These are phyloP conservation scores for Aspergillus pseudoterreus DNA, from an alignment of 2,329 filamentous ascomycete species.

Conservation along the genomic window DNA sequence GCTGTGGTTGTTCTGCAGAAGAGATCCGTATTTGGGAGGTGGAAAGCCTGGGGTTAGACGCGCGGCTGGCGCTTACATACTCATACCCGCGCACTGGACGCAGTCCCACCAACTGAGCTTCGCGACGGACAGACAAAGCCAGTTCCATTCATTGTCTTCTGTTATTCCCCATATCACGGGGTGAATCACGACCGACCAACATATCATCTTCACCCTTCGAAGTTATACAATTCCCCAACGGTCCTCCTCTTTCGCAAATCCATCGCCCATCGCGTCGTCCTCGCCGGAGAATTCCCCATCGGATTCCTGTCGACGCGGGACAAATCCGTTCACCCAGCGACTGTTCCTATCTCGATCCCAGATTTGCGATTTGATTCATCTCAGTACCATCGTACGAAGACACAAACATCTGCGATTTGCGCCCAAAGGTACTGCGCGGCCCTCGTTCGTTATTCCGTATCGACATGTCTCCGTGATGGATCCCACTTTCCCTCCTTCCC, in stretches of 20 bases:
- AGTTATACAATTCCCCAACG: not conserved
- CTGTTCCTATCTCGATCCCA: not conserved
- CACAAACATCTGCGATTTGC: not conserved
- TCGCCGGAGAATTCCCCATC: no score
- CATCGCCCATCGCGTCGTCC: no score
- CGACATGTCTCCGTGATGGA: not conserved
- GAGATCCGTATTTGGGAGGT: not conserved
- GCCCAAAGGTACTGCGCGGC: conserved; percentile 1
- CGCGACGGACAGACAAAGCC: not conserved
- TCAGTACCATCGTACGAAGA: not conserved
- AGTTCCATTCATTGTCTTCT: not conserved
- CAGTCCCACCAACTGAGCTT: not conserved
- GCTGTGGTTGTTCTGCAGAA: not conserved
- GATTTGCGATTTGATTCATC: not conserved
- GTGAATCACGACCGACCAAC: no score
- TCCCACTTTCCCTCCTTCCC: conserved; percentile 1
- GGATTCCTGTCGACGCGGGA: not conserved
- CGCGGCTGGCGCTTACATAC: not conserved
- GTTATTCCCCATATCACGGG: not conserved
- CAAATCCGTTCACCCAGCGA: not conserved
- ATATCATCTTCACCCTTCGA: no score
- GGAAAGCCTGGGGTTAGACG: not conserved
- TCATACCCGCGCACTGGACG: not conserved
- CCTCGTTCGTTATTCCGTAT: not conserved
- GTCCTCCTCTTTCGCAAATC: not conserved